phyloP scores from a whole-genome alignment of 225 moss, liverwort and hornwort genomes.

The Sphagnum tenellum region DNA sequence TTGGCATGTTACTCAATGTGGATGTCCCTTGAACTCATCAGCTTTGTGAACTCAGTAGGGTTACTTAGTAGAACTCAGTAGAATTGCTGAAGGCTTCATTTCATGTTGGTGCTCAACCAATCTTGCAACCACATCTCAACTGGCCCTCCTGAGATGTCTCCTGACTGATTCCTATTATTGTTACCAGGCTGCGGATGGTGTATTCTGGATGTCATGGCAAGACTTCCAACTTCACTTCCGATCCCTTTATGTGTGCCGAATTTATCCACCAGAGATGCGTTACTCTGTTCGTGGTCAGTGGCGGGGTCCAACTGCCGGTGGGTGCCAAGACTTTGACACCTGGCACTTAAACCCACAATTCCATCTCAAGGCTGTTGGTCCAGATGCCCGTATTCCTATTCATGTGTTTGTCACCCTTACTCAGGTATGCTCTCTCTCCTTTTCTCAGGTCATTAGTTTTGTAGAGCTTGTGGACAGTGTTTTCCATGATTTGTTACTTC shows the following conservation, averaged over 20 bases:
- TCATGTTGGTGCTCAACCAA: too few relatives aligned
- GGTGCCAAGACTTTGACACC: constrained; percentile 95
- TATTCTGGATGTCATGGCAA: constrained; percentile 99
- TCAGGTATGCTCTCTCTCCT: constrained; percentile 41
- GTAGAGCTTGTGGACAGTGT: neutral
- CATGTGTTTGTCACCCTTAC: constrained; percentile 99
- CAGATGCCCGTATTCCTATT: constrained; percentile 86
- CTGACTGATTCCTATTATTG: neutral
- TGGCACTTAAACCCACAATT: constrained; percentile 99
- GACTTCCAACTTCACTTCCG: constrained; percentile 99
- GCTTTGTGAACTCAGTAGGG: too few relatives aligned
- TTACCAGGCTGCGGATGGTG: constrained; percentile 79
- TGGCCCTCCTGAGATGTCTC: neutral
- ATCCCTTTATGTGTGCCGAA: constrained; percentile 93
- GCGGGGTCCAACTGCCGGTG: constrained; percentile 89
- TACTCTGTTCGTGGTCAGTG: constrained; percentile 95
- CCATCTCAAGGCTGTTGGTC: constrained; percentile 82
- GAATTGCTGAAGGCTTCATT: too few relatives aligned
- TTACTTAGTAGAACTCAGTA: too few relatives aligned
- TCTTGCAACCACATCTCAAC: neutral
- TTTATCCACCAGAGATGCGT: constrained; percentile 97
- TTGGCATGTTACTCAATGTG: too few relatives aligned
- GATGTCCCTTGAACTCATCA: too few relatives aligned
- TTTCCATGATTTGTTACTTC: neutral
- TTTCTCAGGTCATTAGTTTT: neutral